Evolutionary conservation across 768 basidiomycete genomes (phyloP).

Genomic region (Cantharellus cinnabarinus): DNA sequence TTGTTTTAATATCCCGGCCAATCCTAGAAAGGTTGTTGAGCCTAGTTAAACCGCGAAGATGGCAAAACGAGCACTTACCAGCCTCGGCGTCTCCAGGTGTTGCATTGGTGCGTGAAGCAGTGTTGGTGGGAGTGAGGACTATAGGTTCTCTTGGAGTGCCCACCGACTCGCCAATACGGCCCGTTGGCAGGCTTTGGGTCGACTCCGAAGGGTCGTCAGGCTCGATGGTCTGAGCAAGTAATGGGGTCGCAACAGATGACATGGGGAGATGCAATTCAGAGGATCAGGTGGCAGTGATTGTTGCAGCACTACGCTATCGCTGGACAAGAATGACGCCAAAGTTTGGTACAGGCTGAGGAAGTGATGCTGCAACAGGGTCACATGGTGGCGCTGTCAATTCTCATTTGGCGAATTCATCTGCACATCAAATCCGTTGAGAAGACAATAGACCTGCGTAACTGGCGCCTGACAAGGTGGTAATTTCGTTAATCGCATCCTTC

Average conservation of each 20-base stretch:
- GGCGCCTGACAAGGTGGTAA: too few relatives aligned
- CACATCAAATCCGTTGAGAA: too few relatives aligned
- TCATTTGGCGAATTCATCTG: too few relatives aligned
- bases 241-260: constrained; percentile 1
- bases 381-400: too few relatives aligned
- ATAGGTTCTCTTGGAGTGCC: constrained; percentile 23
- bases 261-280: not conserved
- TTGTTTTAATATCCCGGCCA: constrained; percentile 60
- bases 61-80: constrained; percentile 38
- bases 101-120: constrained; percentile 27
- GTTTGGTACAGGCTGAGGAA: too few relatives aligned
- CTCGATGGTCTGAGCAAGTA: constrained; percentile 36
- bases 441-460: too few relatives aligned
- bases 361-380: too few relatives aligned
- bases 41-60: not conserved
- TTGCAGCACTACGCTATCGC: too few relatives aligned
- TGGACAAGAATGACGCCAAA: too few relatives aligned
- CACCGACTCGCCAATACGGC: constrained; percentile 20
- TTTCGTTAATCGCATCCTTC: too few relatives aligned
- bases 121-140: constrained; percentile 36
- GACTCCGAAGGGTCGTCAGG: constrained; percentile 44
- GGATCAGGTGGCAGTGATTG: too few relatives aligned
- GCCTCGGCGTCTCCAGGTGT: constrained; percentile 53
- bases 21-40: constrained; percentile 21
- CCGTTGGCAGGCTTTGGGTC: constrained; percentile 13